Evolutionary conservation across 2,329 filamentous ascomycete species (phyloP).

Genomic region (Xylaria polymorpha): DNA sequence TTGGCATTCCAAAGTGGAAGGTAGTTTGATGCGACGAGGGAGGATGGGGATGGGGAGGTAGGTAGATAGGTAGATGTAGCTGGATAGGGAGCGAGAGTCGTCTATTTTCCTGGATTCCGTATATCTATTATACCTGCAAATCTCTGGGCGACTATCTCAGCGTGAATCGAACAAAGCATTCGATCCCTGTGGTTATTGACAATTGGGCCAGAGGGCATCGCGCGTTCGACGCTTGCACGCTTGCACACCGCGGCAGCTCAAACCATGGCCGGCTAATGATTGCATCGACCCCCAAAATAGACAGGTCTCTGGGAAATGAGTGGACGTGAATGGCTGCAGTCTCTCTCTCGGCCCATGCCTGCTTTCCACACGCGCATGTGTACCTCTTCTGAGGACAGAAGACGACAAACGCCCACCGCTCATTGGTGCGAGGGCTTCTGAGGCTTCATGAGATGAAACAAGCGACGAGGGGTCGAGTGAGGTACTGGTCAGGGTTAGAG

Average conservation of each 20-base stretch:
- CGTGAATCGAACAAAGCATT: constrained; percentile 28
- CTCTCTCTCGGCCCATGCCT: constrained; percentile 42
- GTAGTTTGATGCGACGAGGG: constrained; percentile 36
- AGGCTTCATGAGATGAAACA: constrained; percentile 49
- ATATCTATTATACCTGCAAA: constrained; percentile 44
- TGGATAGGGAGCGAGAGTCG: constrained; percentile 19
- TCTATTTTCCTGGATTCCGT: constrained; percentile 43
- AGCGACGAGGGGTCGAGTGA: constrained; percentile 40
- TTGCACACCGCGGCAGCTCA: constrained; percentile 42
- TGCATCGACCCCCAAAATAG: constrained; percentile 45
- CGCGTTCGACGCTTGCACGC: constrained; percentile 14
- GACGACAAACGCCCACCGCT: constrained; percentile 43
- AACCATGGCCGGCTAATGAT: constrained; percentile 41
- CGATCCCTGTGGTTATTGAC: constrained; percentile 37
- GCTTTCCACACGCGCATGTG: constrained; percentile 44
- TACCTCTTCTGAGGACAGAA: constrained; percentile 31
- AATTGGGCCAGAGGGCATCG: constrained; percentile 35
- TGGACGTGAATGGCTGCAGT: constrained; percentile 45
- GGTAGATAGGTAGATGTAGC: not conserved
- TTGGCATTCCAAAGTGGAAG: constrained; percentile 44
- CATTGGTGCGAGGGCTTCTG: constrained; percentile 47
- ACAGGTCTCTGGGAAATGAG: constrained; percentile 42
- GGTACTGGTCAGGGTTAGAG: constrained; percentile 31
- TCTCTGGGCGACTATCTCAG: constrained; percentile 28
- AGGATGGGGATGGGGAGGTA: constrained; percentile 4